These are phyloP conservation scores for Sphagnum fallax DNA, from an alignment of 228 moss, liverwort and hornwort species.

Conservation along the genomic window DNA sequence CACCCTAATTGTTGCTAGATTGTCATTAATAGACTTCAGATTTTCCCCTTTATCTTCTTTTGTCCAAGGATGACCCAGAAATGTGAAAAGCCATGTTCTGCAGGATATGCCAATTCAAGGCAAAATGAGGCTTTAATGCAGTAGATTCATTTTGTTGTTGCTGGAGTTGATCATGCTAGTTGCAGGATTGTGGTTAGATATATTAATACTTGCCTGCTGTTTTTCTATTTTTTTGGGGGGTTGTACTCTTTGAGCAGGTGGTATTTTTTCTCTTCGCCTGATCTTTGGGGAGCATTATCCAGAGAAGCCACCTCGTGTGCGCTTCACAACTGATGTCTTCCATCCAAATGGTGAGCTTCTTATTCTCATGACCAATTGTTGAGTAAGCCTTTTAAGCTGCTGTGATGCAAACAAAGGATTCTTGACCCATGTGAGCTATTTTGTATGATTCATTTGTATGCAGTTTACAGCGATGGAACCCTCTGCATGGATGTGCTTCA, in stretches of 20 bases:
- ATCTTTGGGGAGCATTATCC: constrained; percentile 59
- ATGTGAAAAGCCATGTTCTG: no score
- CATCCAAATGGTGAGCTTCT: constrained; percentile 42
- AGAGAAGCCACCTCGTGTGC: constrained; percentile 53
- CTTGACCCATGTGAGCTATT: no score
- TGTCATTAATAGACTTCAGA: no score
- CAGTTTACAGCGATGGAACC: constrained; percentile 59
- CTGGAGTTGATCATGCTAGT: not conserved
- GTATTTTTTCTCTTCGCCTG: constrained; percentile 45
- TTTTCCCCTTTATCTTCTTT: no score
- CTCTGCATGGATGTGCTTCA: constrained; percentile 62
- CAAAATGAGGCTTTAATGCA: no score
- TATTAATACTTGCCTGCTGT: not conserved
- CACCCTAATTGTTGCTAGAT: no score
- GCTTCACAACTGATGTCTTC: constrained; percentile 55
- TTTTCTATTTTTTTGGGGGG: not conserved
- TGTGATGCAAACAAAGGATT: no score
- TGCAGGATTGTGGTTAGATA: not conserved
- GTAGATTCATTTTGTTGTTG: not conserved
- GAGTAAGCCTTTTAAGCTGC: no score
- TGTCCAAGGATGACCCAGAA: no score
- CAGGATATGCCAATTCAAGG: no score
- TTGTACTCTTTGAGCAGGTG: constrained; percentile 15
- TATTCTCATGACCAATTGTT: no score
- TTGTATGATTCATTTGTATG: not conserved